A percentile compares a stretch with the other conserved stretches of the same genome.
phyloP scores from a whole-genome alignment of 495 filamentous ascomycete genomes.

The Recurvomyces mirabilis region DNA sequence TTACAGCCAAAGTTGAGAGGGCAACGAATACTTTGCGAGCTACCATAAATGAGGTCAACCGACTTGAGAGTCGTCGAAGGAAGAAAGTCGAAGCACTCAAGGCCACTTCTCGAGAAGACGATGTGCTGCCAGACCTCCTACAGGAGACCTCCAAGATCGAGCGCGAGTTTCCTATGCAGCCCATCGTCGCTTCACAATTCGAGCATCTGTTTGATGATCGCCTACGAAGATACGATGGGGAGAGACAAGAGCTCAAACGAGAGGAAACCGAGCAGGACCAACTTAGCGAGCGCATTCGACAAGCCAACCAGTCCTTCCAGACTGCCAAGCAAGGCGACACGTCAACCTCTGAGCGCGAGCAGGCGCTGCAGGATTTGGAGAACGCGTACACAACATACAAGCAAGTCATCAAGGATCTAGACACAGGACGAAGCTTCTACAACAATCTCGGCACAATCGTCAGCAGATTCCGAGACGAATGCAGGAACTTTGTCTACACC shows the following conservation, averaged over 20 bases:
- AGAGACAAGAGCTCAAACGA: constrained; percentile 54
- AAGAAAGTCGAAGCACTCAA: constrained; percentile 63
- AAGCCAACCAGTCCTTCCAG: constrained; percentile 69
- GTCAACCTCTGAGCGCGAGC: constrained; percentile 67
- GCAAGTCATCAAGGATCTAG: constrained; percentile 79
- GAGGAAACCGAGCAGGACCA: constrained; percentile 71
- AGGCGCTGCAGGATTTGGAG: constrained; percentile 77
- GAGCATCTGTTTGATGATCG: constrained; percentile 81
- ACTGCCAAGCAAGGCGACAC: constrained; percentile 58
- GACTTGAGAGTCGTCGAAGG: constrained; percentile 65
- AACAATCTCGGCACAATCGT: constrained; percentile 87
- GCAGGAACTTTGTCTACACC: constrained; percentile 64
- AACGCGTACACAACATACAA: constrained; percentile 92
- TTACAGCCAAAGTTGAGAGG: constrained; percentile 67
- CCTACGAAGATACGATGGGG: constrained; percentile 65
- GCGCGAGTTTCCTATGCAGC: constrained; percentile 70
- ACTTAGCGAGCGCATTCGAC: constrained; percentile 51
- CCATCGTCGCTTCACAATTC: constrained; percentile 76
- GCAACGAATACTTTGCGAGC: constrained; percentile 63
- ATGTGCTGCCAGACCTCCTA: constrained; percentile 74
- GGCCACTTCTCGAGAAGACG: constrained; percentile 71
- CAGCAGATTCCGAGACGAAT: constrained; percentile 63
- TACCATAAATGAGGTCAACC: constrained; percentile 68
- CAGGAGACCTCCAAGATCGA: constrained; percentile 75
- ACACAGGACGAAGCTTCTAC: constrained; percentile 88